These are phyloP conservation scores for Marasmius tenuissimus DNA, from an alignment of 1,284 basidiomycete genomes.

Conservation along the genomic window DNA sequence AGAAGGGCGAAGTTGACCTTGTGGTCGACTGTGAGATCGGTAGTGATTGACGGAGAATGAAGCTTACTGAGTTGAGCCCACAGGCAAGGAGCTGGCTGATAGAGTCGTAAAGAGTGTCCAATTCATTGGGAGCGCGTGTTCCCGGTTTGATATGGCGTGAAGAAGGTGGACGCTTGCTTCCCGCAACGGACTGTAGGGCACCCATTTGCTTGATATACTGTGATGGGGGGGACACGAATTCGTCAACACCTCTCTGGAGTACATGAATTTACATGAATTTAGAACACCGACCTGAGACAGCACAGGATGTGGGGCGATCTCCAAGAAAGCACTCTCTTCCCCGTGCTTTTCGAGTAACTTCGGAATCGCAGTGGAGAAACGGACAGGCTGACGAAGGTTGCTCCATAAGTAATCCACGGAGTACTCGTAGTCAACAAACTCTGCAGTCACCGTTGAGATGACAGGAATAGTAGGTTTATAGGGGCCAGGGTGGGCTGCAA, in stretches of 20 bases:
- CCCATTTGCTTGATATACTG: slow-evolving; percentile 2
- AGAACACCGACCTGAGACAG: not conserved
- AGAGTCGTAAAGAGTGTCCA: not conserved
- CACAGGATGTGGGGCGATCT: slow-evolving; percentile 8
- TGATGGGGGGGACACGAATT: not conserved
- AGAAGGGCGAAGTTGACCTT: slow-evolving; percentile 1
- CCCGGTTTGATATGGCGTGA: not conserved
- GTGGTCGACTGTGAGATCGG: not conserved
- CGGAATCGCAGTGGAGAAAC: not conserved
- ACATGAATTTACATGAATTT: not conserved
- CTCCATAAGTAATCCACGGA: slow-evolving; percentile 5
- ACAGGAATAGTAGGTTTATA: not conserved
- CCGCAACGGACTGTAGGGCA: not conserved
- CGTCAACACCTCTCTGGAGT: not conserved
- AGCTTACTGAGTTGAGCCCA: slow-evolving; percentile 1
- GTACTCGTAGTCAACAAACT: not conserved
- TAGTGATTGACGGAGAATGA: too few species aligned
- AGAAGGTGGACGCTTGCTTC: slow-evolving; percentile 1
- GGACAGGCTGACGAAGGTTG: slow-evolving; percentile 6
- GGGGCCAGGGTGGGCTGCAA: not conserved
- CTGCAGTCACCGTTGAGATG: slow-evolving; percentile 7
- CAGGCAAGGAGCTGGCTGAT: not conserved
- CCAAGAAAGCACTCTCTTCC: slow-evolving; percentile 1
- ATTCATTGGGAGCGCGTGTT: not conserved
- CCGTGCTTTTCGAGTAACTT: not conserved